Evolutionary conservation across 331 rosid species (phyloP), one percentile per base, ranked within the genome.

Genomic region (Pyracantha coccinea): DNA sequence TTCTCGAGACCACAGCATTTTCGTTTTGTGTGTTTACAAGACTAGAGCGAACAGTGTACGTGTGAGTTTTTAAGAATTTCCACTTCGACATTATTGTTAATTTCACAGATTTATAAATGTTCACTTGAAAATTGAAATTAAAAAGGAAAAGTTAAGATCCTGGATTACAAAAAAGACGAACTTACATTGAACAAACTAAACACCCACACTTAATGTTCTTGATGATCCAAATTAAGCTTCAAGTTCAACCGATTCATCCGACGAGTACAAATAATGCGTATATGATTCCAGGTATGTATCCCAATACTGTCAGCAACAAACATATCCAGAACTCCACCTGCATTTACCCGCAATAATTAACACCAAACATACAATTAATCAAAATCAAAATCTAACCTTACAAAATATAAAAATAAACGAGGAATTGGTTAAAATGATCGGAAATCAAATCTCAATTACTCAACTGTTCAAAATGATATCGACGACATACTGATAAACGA

Each of bases 321-420:
- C 23, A 71, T 73, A 92, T 92, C 97, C 96, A 90, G 80, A 92
- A 90, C 71, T 92, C 97, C 44, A 90, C 82, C 97, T 90, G 89
- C 86, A 87, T 58, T 68, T 17, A 10, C 11, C 50, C 76, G 20
- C 44, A 63, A 15, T 13, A 23, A 6, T 14, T 35, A 14, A 54
- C 72, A 5, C 57, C 3, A 25, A 25, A 75, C 66, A 41, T 21
- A 31, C 47, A 24, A 25, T 32, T 17, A 20, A 12, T 20, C 63
- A 1, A 16, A 7, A 1, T 31, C 24, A 0, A n/a, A 19, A 6
- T 23, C 3, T 7, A 11, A 13, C 41, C 5, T 6, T 21, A 27
- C 17, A 3, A 6, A 31, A 21, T 27, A 12, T 15, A 31, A 50
- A 41, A 21, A 6, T 38, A 38, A 38, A 38, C 1, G 44, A 38